A percentile compares a stretch with the other conserved stretches of the same genome.
Evolutionary conservation across 2,329 filamentous ascomycete species (phyloP).

Genomic region (Penicillium sp.): DNA sequence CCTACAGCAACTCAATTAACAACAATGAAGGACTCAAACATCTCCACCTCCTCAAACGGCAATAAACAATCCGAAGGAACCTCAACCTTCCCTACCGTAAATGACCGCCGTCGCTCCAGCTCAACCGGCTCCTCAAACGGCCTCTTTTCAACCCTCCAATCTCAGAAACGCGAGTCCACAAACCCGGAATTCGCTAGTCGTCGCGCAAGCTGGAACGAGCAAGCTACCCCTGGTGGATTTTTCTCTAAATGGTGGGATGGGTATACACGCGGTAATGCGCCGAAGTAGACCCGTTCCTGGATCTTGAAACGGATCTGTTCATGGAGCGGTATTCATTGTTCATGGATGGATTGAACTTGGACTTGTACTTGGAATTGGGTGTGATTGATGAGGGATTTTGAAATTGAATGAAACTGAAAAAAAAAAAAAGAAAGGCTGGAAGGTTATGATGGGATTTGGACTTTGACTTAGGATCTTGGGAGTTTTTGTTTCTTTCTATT

Average conservation of each 20-base stretch:
- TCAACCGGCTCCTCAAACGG: slow-evolving; percentile 15
- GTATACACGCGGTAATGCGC: slow-evolving; percentile 29
- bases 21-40: slow-evolving; percentile 26
- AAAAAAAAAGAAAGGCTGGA: too few species aligned
- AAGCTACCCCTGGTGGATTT: slow-evolving; percentile 39
- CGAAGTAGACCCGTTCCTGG: slow-evolving; percentile 1
- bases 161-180: slow-evolving; percentile 45
- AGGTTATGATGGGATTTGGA: too few species aligned
- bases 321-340: too few species aligned
- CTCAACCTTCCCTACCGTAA: slow-evolving; percentile 15
- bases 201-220: slow-evolving; percentile 47
- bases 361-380: too few species aligned
- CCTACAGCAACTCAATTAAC: background rate
- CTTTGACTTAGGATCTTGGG: too few species aligned
- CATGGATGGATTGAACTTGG: too few species aligned
- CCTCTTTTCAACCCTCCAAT: slow-evolving; percentile 38
- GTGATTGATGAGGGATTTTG: too few species aligned
- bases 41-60: slow-evolving; percentile 31
- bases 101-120: slow-evolving; percentile 32
- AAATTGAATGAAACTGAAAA: too few species aligned
- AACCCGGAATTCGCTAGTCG: slow-evolving; percentile 39
- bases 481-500: too few species aligned
- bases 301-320: too few species aligned
- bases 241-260: slow-evolving; percentile 44
- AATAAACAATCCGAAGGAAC: slow-evolving; percentile 15